Conservation (phyloP, 441 rosid genomes). For the Erodium moschatum region DNA sequence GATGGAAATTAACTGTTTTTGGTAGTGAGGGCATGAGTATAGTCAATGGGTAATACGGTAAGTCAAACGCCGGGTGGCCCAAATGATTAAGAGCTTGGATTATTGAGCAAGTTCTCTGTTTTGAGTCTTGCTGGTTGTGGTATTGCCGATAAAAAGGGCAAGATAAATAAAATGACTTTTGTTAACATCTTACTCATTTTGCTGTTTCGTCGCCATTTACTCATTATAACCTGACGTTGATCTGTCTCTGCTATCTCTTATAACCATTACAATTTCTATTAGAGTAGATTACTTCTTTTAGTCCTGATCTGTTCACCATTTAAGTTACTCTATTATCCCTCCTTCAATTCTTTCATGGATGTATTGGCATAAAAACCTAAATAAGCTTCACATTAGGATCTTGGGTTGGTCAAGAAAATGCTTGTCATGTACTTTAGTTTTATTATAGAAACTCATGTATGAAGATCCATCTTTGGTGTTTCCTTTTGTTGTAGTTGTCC, state of each 20-base stretch:
- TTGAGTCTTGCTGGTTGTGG: too few relatives aligned
- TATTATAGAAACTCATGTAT: not conserved
- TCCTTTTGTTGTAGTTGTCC: too few relatives aligned
- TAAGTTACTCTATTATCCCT: not conserved
- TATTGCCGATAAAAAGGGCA: too few relatives aligned
- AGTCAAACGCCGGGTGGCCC: not conserved
- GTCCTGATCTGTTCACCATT: not conserved
- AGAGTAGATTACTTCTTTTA: not conserved
- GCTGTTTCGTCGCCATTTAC: not conserved
- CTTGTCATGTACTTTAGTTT: not conserved
- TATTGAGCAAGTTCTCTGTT: too few relatives aligned
- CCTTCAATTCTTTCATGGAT: not conserved
- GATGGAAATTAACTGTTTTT: slow-evolving; percentile 4
- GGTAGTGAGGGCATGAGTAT: not conserved
- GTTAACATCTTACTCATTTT: not conserved
- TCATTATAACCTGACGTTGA: too few relatives aligned
- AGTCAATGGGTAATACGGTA: not conserved
- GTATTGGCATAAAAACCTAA: not conserved
- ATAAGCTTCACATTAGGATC: not conserved
- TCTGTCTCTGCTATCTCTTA: too few relatives aligned
- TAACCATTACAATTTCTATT: too few relatives aligned
- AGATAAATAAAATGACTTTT: not conserved
- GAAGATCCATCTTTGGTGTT: not conserved
- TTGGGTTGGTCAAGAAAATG: not conserved
- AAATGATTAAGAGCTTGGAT: not conserved